phyloP scores from a whole-genome alignment of 176 grass and related monocot species.

The Oryza officinalis region DNA sequence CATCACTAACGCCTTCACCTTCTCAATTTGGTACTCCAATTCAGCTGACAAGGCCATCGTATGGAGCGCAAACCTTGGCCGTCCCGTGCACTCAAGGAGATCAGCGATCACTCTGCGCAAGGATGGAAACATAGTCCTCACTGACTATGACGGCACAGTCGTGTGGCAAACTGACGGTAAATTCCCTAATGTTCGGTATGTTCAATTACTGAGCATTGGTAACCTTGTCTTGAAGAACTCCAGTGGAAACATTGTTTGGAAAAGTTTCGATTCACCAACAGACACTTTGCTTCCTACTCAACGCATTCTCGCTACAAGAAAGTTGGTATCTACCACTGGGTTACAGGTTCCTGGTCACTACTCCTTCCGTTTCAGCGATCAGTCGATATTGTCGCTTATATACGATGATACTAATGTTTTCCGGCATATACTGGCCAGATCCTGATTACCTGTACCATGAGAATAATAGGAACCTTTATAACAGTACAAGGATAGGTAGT shows the following conservation, averaged over 20 bases:
- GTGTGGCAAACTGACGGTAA: conserved; percentile 31
- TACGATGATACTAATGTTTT: conserved; percentile 38
- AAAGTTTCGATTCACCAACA: conserved; percentile 45
- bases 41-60: background rate
- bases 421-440: conserved; percentile 52
- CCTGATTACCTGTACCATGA: conserved; percentile 52
- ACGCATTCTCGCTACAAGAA: background rate
- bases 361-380: conserved; percentile 42
- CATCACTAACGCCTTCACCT: conserved; percentile 37
- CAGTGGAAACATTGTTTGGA: conserved; percentile 19
- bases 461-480: conserved; percentile 29
- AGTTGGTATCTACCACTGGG: conserved; percentile 38
- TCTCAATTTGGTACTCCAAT: conserved; percentile 43
- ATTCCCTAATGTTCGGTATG: background rate
- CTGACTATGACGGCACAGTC: conserved; percentile 32
- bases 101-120: conserved; percentile 30
- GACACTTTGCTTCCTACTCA: conserved; percentile 45
- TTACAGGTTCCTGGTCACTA: conserved; percentile 32
- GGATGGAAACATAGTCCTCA: conserved; percentile 41
- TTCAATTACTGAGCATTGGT: conserved; percentile 36
- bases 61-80: conserved; percentile 50
- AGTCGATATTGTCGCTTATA: conserved; percentile 42
- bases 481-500: background rate
- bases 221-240: conserved; percentile 49
- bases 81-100: conserved; percentile 33